Percentiles rank a stretch among this genome's conserved stretches.
These are phyloP conservation scores for Hortiboletus rubellus DNA, from an alignment of 1,284 basidiomycete genomes.

Conservation along the genomic window DNA sequence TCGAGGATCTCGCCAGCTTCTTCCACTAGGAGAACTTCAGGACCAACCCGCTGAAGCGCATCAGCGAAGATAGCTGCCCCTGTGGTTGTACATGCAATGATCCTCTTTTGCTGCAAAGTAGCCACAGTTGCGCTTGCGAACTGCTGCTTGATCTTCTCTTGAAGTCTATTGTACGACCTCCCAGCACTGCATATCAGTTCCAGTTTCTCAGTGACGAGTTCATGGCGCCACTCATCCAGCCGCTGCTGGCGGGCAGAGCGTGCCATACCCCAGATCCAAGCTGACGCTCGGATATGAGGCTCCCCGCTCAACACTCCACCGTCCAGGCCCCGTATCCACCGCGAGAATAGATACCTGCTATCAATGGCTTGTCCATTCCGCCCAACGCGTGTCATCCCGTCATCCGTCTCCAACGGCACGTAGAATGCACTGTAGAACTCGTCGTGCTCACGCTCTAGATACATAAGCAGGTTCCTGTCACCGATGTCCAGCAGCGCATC, in stretches of 20 bases:
- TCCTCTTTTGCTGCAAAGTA: constrained; percentile 45
- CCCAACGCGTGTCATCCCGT: constrained; percentile 48
- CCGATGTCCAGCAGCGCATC: neutral
- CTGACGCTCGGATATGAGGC: constrained; percentile 30
- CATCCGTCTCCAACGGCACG: constrained; percentile 38
- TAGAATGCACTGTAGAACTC: constrained; percentile 48
- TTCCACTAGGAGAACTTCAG: constrained; percentile 58
- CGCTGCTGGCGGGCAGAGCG: constrained; percentile 33
- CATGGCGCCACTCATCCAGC: constrained; percentile 41
- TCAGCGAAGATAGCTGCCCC: constrained; percentile 59
- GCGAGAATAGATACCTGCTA: constrained; percentile 44
- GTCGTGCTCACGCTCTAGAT: constrained; percentile 43
- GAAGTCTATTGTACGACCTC: constrained; percentile 41
- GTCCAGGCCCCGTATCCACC: constrained; percentile 45
- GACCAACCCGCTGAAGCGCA: constrained; percentile 42
- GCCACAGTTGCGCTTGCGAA: constrained; percentile 37
- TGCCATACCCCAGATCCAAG: constrained; percentile 48
- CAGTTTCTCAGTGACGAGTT: constrained; percentile 30
- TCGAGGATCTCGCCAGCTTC: constrained; percentile 72
- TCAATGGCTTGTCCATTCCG: constrained; percentile 37
- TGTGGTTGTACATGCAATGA: constrained; percentile 67
- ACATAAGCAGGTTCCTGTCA: constrained; percentile 5
- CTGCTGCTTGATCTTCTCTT: constrained; percentile 37
- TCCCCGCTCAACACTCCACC: constrained; percentile 43
- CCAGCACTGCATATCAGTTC: constrained; percentile 40